phyloP scores from a whole-genome alignment of 306 rosid genomes.

The Begonia peltatifolia region DNA sequence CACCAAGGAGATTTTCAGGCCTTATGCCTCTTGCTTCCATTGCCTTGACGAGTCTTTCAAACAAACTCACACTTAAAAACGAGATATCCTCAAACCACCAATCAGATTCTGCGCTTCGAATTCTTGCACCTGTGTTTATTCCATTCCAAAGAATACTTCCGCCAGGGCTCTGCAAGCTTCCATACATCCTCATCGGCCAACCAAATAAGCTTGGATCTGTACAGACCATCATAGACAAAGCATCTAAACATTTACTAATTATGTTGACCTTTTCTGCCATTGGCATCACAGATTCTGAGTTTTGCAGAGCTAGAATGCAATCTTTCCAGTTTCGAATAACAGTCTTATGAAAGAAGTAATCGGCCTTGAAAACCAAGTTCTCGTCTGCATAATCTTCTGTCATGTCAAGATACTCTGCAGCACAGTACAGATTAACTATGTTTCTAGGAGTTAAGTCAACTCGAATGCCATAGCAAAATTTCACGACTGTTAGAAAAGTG shows the following conservation, averaged over 20 bases:
- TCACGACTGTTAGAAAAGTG: constrained; percentile 47
- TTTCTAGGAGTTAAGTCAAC: constrained; percentile 67
- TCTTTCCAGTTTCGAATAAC: constrained; percentile 79
- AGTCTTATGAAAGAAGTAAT: constrained; percentile 54
- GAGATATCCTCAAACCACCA: constrained; percentile 99
- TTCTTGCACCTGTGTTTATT: constrained; percentile 86
- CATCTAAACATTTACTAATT: constrained; percentile 51
- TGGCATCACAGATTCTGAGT: constrained; percentile 45
- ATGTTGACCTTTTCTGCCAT: constrained; percentile 62
- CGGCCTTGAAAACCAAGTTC: constrained; percentile 60
- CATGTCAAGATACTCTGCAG: constrained; percentile 85
- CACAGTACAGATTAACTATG: constrained; percentile 47
- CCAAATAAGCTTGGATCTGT: constrained; percentile 96
- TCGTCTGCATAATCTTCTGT: constrained; percentile 73
- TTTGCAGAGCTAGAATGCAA: constrained; percentile 80
- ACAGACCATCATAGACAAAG: constrained; percentile 84
- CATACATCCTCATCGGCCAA: constrained; percentile 99
- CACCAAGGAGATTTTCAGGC: constrained; percentile 67
- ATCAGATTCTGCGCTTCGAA: constrained; percentile 77
- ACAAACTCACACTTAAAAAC: constrained; percentile 53
- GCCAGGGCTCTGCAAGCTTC: constrained; percentile 95
- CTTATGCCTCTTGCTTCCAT: constrained; percentile 75
- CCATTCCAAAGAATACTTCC: constrained; percentile 98
- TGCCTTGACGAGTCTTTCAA: constrained; percentile 74
- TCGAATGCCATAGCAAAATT: constrained; percentile 67